Evolutionary conservation across 139 green algal species (phyloP), one percentile per base, ranked within the genome.

Genomic region (Edaphochlamys debaryana): DNA sequence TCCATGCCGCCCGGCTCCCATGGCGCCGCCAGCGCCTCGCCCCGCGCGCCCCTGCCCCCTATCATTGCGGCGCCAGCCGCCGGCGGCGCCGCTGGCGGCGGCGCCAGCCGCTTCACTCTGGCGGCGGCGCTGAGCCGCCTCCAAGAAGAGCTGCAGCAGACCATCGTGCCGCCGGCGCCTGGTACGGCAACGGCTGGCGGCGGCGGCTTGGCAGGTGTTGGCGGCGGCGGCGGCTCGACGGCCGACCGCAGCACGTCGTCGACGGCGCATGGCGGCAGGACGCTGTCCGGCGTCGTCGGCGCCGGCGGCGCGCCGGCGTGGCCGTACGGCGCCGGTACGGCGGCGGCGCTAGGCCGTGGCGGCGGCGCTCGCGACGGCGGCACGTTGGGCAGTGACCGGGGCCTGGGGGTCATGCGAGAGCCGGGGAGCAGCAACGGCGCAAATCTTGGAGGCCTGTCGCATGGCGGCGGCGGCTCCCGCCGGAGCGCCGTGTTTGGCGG

Each of bases 371-470:
- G 58, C 11, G 58, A 4, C 58, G 37, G 27, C 60, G 60, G n/a
- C n/a, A n/a, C n/a, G n/a, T n/a, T n/a, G n/a, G 11, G 60, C 60
- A 38, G 27, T 1, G n/a, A n/a, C 60, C 11, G 42, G 8, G 56
- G 56, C 23, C 25, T 32, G 56, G 56, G 9, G 56, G 25, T 9
- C 25, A 25, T 32, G 56, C 11, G 45, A 9, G n/a, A n/a, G n/a
- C n/a, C n/a, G n/a, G 73, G 73, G 13, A 80, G 73, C 56, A 80
- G 73, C 58, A 80, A 80, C 37, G 73, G 73, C 8, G 73, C 38
- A n/a, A n/a, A n/a, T n/a, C n/a, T n/a, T n/a, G n/a, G n/a, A n/a
- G n/a, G n/a, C n/a, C n/a, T n/a, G n/a, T n/a, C n/a, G n/a, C n/a
- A n/a, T n/a, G n/a, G n/a, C n/a, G n/a, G n/a, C n/a, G n/a, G n/a